phyloP scores from a whole-genome alignment of 192 early-diverging fungal genomes.

The Backusella liffmaniae region DNA sequence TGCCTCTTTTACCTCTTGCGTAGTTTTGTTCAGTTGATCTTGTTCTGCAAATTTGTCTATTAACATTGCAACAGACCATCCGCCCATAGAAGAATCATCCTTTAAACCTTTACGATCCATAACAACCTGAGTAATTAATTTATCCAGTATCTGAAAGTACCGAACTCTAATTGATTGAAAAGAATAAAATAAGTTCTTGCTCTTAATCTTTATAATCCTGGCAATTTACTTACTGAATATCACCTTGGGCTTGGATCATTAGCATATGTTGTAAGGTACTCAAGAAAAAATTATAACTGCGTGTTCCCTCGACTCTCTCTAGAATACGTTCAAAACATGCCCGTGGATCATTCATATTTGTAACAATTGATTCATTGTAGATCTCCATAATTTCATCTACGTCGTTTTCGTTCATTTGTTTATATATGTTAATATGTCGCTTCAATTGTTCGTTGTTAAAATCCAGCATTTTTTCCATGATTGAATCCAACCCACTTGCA shows the following conservation, averaged over 20 bases:
- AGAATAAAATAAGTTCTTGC: background rate
- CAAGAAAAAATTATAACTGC: constrained; percentile 71
- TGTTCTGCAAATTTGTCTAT: constrained; percentile 78
- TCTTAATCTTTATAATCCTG: background rate
- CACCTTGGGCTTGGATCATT: constrained; percentile 68
- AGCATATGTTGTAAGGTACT: constrained; percentile 74
- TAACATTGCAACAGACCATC: constrained; percentile 65
- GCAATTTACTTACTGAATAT: constrained; percentile 37
- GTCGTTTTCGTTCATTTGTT: constrained; percentile 40
- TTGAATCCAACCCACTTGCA: constrained; percentile 65
- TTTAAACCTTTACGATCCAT: constrained; percentile 63
- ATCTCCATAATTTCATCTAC: constrained; percentile 59
- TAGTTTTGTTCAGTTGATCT: constrained; percentile 65
- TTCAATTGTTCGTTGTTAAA: constrained; percentile 50
- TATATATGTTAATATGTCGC: constrained; percentile 35
- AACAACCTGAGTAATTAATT: constrained; percentile 74
- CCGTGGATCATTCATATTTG: constrained; percentile 76
- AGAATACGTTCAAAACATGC: constrained; percentile 74
- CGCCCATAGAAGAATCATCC: constrained; percentile 59
- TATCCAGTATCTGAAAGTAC: constrained; percentile 78
- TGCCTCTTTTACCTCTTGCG: constrained; percentile 64
- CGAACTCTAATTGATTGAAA: constrained; percentile 49
- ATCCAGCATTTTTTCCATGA: constrained; percentile 57
- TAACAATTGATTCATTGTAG: constrained; percentile 64
- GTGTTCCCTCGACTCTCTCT: constrained; percentile 66